Base-by-base conservation (phyloP, 2,329 filamentous ascomycete genomes). In the Orbilia ellipsospora region DNA sequence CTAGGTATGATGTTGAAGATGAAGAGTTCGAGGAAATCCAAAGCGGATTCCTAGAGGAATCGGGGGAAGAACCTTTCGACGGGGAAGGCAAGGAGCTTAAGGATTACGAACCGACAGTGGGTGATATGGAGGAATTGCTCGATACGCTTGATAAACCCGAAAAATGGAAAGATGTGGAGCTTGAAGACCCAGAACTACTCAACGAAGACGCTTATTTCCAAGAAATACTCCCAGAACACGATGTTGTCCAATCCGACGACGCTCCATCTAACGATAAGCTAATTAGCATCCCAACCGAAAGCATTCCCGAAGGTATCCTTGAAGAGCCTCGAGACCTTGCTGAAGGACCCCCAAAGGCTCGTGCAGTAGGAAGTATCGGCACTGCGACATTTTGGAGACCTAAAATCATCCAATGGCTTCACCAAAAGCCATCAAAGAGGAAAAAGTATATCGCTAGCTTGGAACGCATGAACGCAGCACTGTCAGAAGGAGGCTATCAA, bases 391-490 rank as follows among this genome's bases (percentile, higher is more conserved):
- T 59, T 40, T 59, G 55, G 55, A 59, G 55, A 45, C 55, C 55
- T 2, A 23, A 12, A 7, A 26, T 40, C n/a, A 16, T 59, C 16
- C 55, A 59, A 13, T 18, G 31, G 16, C 36, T 59, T 15, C 55
- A 59, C 18, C 28, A 45, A 23, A 26, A 16, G 12, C 42, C 57
- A 16, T 50, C 44, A 31, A 23, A 28, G 13, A 61, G 44, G 20
- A 13, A 50, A 31, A 50, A 50, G 15, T 18, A 67, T 16, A 13
- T 67, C 4, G 20, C 26, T 2, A 40, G 54, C 18, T 51, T 74
- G 3, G 70, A 74, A 44, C 42, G 62, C 13, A 68, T 74, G 42
- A 74, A 74, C 16, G n/a, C 40, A 0, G n/a, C 40, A 15, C 64
- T 74, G 2, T 42, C 48, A 5, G 40, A 40, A 1, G 57, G 57